A percentile compares a stretch with the other conserved stretches of the same genome.
Conservation (phyloP, 495 filamentous ascomycete genomes). For the Trichoderma gamsii region DNA sequence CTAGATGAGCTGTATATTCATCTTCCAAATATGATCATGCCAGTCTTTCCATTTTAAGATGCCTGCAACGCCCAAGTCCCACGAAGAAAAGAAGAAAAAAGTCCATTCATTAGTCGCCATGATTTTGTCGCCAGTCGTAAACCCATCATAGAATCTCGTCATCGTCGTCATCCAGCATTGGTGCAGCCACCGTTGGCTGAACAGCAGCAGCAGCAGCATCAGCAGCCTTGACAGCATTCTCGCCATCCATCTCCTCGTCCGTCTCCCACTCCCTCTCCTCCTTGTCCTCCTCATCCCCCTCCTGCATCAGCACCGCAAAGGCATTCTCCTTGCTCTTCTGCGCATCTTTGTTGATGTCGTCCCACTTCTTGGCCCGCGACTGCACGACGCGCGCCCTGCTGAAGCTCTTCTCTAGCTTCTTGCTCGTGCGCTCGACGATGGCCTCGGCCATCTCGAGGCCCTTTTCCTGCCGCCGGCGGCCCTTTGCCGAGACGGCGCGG, state of each 20-base stretch:
- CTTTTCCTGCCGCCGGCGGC: slow-evolving; percentile 62
- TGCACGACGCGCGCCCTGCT: slow-evolving; percentile 54
- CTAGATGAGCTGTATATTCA: not conserved
- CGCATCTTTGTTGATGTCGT: slow-evolving; percentile 48
- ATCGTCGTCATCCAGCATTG: slow-evolving; percentile 10
- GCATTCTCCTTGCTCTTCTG: slow-evolving; percentile 8
- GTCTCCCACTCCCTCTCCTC: slow-evolving; percentile 26
- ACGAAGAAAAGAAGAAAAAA: not conserved
- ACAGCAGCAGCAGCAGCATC: not conserved
- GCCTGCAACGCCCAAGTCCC: not conserved
- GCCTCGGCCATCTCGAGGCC: slow-evolving; percentile 67
- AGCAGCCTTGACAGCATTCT: not conserved
- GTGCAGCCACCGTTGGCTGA: not conserved
- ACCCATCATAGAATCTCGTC: slow-evolving; percentile 12
- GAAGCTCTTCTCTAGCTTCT: slow-evolving; percentile 63
- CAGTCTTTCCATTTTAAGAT: not conserved
- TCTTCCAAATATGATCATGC: not conserved
- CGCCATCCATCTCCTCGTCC: slow-evolving; percentile 35
- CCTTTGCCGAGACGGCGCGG: slow-evolving; percentile 55
- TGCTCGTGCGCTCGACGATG: slow-evolving; percentile 60
- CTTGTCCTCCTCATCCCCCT: not conserved
- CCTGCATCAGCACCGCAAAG: not conserved
- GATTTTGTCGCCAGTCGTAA: not conserved
- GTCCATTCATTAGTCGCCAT: not conserved
- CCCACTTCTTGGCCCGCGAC: slow-evolving; percentile 49